These are phyloP conservation scores for Botrytis sinoallii DNA, from an alignment of 2,329 filamentous ascomycete species.

Conservation along the genomic window DNA sequence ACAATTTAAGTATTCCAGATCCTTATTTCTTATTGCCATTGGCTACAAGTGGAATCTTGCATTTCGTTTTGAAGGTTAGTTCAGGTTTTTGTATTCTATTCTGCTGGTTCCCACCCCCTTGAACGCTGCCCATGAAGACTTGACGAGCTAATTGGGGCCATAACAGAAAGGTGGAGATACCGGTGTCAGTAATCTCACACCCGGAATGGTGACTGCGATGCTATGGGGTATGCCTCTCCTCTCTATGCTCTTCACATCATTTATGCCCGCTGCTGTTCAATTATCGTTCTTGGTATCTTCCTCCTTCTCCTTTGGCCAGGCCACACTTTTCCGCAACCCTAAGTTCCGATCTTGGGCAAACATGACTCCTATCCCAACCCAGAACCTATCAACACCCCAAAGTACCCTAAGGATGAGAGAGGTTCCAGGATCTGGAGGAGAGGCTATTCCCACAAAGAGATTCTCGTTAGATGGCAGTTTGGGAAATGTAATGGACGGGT, in stretches of 20 bases:
- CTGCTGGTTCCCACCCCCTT: not conserved
- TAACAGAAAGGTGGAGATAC: conserved; percentile 48
- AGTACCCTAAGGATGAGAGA: conserved; percentile 1
- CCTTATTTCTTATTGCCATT: conserved; percentile 74
- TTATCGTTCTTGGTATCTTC: conserved; percentile 56
- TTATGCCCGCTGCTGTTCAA: conserved; percentile 51
- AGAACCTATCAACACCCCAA: not conserved
- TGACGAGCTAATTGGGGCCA: not conserved
- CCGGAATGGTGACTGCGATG: conserved; percentile 42
- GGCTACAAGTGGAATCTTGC: conserved; percentile 56
- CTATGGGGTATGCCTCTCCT: conserved; percentile 51
- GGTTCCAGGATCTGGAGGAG: not conserved
- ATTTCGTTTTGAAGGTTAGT: conserved; percentile 40
- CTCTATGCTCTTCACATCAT: conserved; percentile 50
- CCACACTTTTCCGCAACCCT: conserved; percentile 43
- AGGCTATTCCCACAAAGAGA: not conserved
- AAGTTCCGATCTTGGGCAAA: conserved; percentile 41
- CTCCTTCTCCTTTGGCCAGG: conserved; percentile 43
- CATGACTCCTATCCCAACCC: conserved; percentile 36
- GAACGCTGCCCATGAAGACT: not conserved
- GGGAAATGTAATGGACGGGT: conserved; percentile 3
- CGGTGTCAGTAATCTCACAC: conserved; percentile 39
- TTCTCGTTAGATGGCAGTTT: conserved; percentile 7
- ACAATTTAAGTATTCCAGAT: conserved; percentile 71
- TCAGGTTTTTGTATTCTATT: not conserved